A percentile compares a stretch with the other conserved stretches of the same genome.
phyloP scores from a whole-genome alignment of 1,139 yeast genomes.

The Suhomyces bokatorum region DNA sequence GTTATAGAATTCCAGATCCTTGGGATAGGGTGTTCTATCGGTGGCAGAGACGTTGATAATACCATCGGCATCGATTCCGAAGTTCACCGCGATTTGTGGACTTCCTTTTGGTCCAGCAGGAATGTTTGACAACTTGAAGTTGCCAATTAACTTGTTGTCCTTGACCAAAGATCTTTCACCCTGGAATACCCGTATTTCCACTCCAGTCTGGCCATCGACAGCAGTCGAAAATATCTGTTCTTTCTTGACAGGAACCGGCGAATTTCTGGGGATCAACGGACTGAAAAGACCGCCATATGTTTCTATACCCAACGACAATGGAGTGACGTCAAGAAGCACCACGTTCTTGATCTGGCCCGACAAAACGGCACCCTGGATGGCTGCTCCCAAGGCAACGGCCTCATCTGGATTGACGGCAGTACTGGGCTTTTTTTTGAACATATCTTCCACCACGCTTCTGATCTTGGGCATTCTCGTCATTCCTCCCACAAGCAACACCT shows the following conservation, averaged over 20 bases:
- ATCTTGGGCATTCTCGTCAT: constrained; percentile 86
- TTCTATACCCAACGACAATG: constrained; percentile 76
- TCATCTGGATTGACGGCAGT: constrained; percentile 78
- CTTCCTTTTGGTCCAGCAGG: constrained; percentile 75
- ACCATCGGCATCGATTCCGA: constrained; percentile 82
- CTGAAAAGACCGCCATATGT: constrained; percentile 81
- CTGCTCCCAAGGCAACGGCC: constrained; percentile 84
- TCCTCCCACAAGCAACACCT: constrained; percentile 75
- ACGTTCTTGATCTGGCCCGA: constrained; percentile 73
- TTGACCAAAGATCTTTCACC: constrained; percentile 76
- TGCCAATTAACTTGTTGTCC: constrained; percentile 73
- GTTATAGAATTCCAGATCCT: constrained; percentile 29
- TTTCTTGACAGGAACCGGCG: constrained; percentile 72
- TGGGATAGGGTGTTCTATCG: constrained; percentile 58
- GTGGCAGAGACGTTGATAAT: constrained; percentile 72
- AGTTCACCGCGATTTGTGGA: constrained; percentile 72
- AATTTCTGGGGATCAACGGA: constrained; percentile 72
- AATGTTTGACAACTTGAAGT: constrained; percentile 65
- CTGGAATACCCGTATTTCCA: constrained; percentile 74
- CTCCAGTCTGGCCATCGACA: constrained; percentile 83
- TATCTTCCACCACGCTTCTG: constrained; percentile 53
- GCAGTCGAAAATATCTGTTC: constrained; percentile 78
- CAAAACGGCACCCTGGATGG: constrained; percentile 77
- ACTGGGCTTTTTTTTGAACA: constrained; percentile 61
- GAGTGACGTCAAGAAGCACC: constrained; percentile 75